A percentile compares a stretch with the other conserved stretches of the same genome.
Evolutionary conservation across 1,284 basidiomycete genomes (phyloP).

Genomic region (Pyrrhoderma noxium): DNA sequence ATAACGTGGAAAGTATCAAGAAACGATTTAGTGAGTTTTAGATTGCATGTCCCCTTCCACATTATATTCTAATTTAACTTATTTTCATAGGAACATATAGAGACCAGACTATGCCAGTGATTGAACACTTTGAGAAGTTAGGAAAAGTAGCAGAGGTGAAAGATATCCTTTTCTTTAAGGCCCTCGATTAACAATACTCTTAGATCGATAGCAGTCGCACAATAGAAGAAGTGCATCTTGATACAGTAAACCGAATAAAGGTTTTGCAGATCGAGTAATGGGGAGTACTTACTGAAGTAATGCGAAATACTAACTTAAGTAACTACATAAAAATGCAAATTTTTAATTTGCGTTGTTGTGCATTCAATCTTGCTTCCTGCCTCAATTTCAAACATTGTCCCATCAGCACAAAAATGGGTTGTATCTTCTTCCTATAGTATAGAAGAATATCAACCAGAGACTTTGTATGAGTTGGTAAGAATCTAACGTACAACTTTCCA

Average conservation of each 20-base stretch:
- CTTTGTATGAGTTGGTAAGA: too few species aligned
- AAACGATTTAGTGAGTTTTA: conserved; percentile 85
- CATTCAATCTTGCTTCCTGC: conserved; percentile 49
- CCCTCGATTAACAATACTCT: background rate
- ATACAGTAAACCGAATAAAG: conserved; percentile 49
- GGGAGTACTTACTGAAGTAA: too few species aligned
- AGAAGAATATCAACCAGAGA: too few species aligned
- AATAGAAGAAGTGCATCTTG: conserved; percentile 67
- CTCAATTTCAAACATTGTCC: conserved; percentile 54
- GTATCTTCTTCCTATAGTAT: conserved; percentile 50
- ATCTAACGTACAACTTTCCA: conserved; percentile 73
- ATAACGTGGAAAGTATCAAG: conserved; percentile 92
- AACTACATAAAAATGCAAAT: conserved; percentile 6
- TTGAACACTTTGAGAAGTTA: conserved; percentile 71
- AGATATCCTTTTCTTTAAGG: conserved; percentile 12
- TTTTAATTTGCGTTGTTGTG: conserved; percentile 12
- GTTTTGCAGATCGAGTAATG: conserved; percentile 26
- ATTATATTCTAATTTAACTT: background rate
- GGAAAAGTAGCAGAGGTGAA: conserved; percentile 78
- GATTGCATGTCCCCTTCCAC: background rate
- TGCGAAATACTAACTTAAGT: too few species aligned
- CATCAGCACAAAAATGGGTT: conserved; percentile 63
- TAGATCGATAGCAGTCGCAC: conserved; percentile 76
- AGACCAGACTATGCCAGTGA: conserved; percentile 94
- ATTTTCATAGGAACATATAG: conserved; percentile 70